phyloP scores from a whole-genome alignment of 1,139 yeast species.

The Nadsonia starkeyi-henricii region DNA sequence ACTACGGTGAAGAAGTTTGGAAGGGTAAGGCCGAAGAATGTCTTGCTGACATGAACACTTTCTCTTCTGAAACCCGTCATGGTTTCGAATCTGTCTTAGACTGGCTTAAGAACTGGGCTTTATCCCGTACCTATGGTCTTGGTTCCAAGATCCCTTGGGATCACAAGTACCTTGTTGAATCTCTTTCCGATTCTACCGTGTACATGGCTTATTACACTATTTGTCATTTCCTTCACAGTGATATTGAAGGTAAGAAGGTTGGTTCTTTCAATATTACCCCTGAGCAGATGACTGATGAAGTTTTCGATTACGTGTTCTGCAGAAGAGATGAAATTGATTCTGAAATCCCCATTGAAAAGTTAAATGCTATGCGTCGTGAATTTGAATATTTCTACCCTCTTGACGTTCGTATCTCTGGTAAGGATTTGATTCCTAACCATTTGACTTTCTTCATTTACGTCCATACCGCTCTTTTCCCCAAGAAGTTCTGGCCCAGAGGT shows the following conservation, averaged over 20 bases:
- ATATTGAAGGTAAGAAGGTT: constrained; percentile 62
- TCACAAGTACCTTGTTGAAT: constrained; percentile 81
- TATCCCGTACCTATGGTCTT: constrained; percentile 89
- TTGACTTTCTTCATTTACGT: constrained; percentile 88
- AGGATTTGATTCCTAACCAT: constrained; percentile 95
- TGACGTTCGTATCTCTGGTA: constrained; percentile 85
- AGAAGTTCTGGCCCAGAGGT: constrained; percentile 85
- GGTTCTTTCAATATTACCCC: constrained; percentile 69
- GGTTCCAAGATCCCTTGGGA: constrained; percentile 98
- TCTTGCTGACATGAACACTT: constrained; percentile 63
- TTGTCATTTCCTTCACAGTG: constrained; percentile 72
- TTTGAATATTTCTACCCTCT: constrained; percentile 93
- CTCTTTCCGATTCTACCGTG: constrained; percentile 88
- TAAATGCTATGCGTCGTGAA: constrained; percentile 73
- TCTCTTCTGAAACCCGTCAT: constrained; percentile 70
- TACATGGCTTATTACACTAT: constrained; percentile 95
- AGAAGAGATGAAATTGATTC: constrained; percentile 51
- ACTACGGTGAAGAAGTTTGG: constrained; percentile 95
- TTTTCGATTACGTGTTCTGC: constrained; percentile 80
- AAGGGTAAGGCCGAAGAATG: constrained; percentile 74
- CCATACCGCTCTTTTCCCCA: constrained; percentile 87
- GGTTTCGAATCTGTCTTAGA: constrained; percentile 90
- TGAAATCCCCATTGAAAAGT: constrained; percentile 47
- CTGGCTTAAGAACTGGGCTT: constrained; percentile 98
- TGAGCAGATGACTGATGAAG: constrained; percentile 84